Evolutionary conservation across 73 alveolate species (phyloP), one percentile per base, ranked within the genome.

Genomic region (Blepharisma stoltei): DNA sequence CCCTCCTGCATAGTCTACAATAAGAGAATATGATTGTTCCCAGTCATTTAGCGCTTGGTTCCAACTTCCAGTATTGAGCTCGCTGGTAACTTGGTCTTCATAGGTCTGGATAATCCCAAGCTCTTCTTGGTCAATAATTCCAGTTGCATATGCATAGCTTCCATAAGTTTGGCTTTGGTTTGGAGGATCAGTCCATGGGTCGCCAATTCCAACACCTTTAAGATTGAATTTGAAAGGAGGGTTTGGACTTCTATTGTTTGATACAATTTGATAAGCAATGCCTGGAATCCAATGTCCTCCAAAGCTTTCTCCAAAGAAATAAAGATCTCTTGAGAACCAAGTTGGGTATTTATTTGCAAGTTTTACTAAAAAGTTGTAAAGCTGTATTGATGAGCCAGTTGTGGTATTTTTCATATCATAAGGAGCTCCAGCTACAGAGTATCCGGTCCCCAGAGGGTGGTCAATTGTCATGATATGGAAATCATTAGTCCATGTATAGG

Each of bases 221-320:
- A 86, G 86, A 80, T 48, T 80, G 67, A 52, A 14, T 55, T 66
- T 71, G 2, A 25, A 73, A 7, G 50, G 18, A 6, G 27, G 43
- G 68, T 68, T 7, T 69, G 79, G 32, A 5, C 11, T 18, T 7
- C 68, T 67, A 37, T 80, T 80, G 76, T 81, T 65, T 54, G 76
- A 14, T 21, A 78, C 3, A 44, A 92, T 50, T 47, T 67, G 45
- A 55, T 54, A 53, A 32, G 96, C 92, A 47, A 90, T 71, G 52
- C 81, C 85, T 14, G 98, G 98, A 55, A 87, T 82, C 75, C 80
- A 92, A 44, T 90, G 90, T 55, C 98, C 98, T 70, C 95, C 95
- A 84, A 90, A 92, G 43, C 89, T 70, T 76, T 92, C 98, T 6
- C 98, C 98, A 70, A 91, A 55, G 25, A 89, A 84, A 71, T 76